Base-by-base conservation (phyloP, 1,284 basidiomycete genomes). In the Apiotrichum brassicae region DNA sequence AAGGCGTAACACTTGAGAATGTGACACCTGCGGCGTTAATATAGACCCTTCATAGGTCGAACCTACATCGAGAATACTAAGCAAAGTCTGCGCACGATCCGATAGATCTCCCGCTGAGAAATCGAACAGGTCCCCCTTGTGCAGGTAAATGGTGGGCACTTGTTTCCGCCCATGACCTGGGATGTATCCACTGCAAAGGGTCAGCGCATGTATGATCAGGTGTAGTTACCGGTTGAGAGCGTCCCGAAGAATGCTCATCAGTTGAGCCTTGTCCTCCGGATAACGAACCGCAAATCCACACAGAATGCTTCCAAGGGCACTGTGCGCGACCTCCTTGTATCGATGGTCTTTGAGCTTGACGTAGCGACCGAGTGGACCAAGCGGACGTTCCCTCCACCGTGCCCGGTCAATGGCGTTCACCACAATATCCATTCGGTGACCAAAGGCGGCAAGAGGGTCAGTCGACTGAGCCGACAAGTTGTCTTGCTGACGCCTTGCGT, bases 361-460 rank as follows among this genome's bases (percentile, higher is more conserved):
- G 65, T 82, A 80, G 38, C 78, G 57, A 0, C 92, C 92, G n/a
- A 97, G 75, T 0, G 92, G 91, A 1, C 95, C 95, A 24, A 97
- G 70, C 0, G 94, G 93, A 16, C 66, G 72, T 32, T 84, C 85
- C 24, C 76, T 64, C 89, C 89, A 91, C 6, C 59, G 68, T 56
- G 75, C 73, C 9, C 59, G 60, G n/a, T 74, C 60, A 43, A 95
- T 86, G 6, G 76, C 75, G 19, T 84, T 55, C n/a, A 90, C 51
- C 1, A 66, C 57, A 6, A 43, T 22, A 9, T 66, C 56, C 3
- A 74, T 45, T 18, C 56, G 56, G 4, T 44, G 22, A 1, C 75
- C 76, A 45, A 66, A 77, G 3, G 62, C 77, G 0, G 64, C 63
- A 42, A 84, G 75, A 61, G 87, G 81, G 53, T 85, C 77, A 20